Base-by-base conservation (phyloP, 129 eudicot species). In the Saposhnikovia divaricata region DNA sequence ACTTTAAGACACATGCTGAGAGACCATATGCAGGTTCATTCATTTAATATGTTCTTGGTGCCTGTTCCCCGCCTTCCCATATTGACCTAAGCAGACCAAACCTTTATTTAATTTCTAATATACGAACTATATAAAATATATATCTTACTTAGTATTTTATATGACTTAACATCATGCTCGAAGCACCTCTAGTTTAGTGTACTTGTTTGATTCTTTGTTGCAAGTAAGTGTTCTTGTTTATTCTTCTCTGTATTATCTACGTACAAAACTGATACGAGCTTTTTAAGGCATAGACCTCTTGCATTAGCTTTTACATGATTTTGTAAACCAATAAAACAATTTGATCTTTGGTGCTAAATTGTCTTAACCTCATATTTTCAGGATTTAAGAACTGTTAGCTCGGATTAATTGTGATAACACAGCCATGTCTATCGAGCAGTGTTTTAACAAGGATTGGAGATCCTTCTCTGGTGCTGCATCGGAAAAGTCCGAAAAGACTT, bases 381-480 rank as follows among this genome's bases (percentile, higher is more conserved):
- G 87, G 83, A 72, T 43, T 59, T 69, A 50, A 48, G 25, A 71
- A 72, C 75, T 43, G 14, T 50, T 51, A 75, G 39, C 68, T 27
- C 19, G 61, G 76, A 66, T 68, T 47, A 34, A 63, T 23, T 53
- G 75, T 75, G 27, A 84, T 50, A 75, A 44, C n/a, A 28, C 66
- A 61, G 31, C 75, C 78, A 93, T 93, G 96, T 90, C 85, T 37
- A 79, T 79, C 31, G 87, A 85, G 78, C 89, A 88, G 59, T 85
- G 84, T 31, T 77, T 79, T 66, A 76, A 83, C 1, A 85, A 86
- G 23, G 92, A 86, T 47, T 79, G 83, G 79, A 90, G 86, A 83
- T 80, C 94, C 44, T 40, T 79, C 19, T 75, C 93, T 46, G 61
- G 42, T 57, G 39, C 87, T 28, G 53, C 71, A 13, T 42, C 77